phyloP scores from a whole-genome alignment of 345 rosid genomes.

The Acer yangbiense region DNA sequence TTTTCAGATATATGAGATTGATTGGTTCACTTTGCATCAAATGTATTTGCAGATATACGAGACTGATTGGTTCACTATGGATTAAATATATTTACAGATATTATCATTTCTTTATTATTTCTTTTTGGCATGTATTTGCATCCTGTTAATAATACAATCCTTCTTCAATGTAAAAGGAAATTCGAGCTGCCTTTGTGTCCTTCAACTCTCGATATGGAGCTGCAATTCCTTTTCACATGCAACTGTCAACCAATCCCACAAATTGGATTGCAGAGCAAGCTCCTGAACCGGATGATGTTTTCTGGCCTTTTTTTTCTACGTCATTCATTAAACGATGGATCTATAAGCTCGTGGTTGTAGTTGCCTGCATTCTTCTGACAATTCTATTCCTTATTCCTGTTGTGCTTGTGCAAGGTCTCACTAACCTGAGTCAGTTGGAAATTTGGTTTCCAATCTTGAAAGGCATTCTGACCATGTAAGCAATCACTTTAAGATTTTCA shows the following conservation, averaged over 20 bases:
- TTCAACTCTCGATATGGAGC: conserved; percentile 89
- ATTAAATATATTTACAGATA: not conserved
- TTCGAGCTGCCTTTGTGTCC: conserved; percentile 94
- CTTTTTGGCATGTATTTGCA: not conserved
- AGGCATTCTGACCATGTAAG: conserved; percentile 74
- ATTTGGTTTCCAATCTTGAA: conserved; percentile 76
- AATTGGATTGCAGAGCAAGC: conserved; percentile 89
- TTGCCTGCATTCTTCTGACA: conserved; percentile 77
- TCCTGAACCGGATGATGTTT: conserved; percentile 84
- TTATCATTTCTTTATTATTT: not conserved
- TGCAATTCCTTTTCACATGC: conserved; percentile 74
- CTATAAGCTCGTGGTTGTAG: conserved; percentile 64
- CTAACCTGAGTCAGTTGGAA: conserved; percentile 81
- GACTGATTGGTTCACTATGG: not conserved
- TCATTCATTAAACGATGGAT: conserved; percentile 87
- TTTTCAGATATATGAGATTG: not conserved
- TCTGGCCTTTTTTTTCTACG: conserved; percentile 94
- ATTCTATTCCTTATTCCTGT: conserved; percentile 87
- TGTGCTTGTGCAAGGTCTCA: conserved; percentile 89
- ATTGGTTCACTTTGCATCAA: not conserved
- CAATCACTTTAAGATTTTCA: conserved; percentile 16
- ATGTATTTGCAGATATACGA: not conserved
- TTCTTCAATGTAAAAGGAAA: conserved; percentile 56
- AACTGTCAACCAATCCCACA: conserved; percentile 80
- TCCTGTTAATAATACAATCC: conserved; percentile 21